Conservation (phyloP, 2,329 filamentous ascomycete species). For the Hymenoscyphus albidus region DNA sequence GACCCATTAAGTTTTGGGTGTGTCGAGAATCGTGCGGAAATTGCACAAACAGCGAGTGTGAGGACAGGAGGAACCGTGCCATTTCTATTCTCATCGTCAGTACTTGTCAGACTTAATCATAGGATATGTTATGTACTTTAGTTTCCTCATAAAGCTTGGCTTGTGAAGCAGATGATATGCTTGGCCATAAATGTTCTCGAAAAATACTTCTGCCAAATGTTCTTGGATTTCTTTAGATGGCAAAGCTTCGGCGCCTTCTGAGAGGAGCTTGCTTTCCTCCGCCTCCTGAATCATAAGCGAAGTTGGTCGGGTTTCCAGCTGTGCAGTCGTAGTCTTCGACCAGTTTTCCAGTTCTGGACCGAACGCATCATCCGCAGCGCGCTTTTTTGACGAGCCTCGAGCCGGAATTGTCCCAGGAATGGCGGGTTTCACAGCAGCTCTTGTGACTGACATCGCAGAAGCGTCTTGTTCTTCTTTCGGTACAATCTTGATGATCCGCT, state of each 20-base stretch:
- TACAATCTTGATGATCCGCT: conserved; percentile 92
- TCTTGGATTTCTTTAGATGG: conserved; percentile 86
- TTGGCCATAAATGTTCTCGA: conserved; percentile 93
- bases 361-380: conserved; percentile 83
- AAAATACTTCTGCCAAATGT: conserved; percentile 90
- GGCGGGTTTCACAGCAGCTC: conserved; percentile 81
- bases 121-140: conserved; percentile 48
- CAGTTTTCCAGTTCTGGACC: conserved; percentile 76
- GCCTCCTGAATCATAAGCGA: conserved; percentile 57
- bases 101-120: not conserved
- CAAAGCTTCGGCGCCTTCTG: conserved; percentile 77
- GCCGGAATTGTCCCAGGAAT: conserved; percentile 52
- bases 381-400: conserved; percentile 67
- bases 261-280: conserved; percentile 73
- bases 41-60: conserved; percentile 87
- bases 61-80: conserved; percentile 84
- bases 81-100: conserved; percentile 45
- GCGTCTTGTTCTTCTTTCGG: conserved; percentile 78
- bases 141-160: conserved; percentile 89
- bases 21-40: conserved; percentile 90
- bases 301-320: conserved; percentile 47
- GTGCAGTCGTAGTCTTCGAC: conserved; percentile 57
- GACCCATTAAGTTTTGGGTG: conserved; percentile 71
- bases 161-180: conserved; percentile 94
- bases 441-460: conserved; percentile 59